These are phyloP conservation scores for Parafenestella ontariensis DNA, from an alignment of 2,329 filamentous ascomycete species.

Conservation along the genomic window DNA sequence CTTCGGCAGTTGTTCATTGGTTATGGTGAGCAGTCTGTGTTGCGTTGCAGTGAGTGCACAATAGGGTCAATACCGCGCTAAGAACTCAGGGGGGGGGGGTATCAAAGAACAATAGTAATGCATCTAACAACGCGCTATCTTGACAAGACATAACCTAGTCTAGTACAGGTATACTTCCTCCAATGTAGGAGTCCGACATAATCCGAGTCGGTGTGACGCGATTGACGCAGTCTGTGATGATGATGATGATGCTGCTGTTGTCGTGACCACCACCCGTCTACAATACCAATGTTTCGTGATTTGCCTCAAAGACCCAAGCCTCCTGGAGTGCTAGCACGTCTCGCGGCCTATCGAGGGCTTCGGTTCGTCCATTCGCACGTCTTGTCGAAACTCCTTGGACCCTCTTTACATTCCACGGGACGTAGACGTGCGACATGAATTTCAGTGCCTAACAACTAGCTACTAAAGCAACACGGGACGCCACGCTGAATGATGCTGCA, in stretches of 20 bases:
- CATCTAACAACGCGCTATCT: slow-evolving; percentile 1
- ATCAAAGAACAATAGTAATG: slow-evolving; percentile 30
- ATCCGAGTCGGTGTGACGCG: background rate
- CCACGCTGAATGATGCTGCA: slow-evolving; percentile 34
- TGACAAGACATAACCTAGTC: background rate
- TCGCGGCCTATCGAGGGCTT: background rate
- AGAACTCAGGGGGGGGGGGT: background rate
- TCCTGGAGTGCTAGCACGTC: background rate
- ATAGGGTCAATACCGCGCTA: background rate
- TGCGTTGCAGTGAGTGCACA: too few relatives aligned
- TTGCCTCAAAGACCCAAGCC: background rate
- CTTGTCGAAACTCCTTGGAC: background rate
- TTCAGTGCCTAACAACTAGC: background rate
- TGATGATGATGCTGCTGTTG: background rate
- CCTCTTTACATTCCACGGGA: background rate
- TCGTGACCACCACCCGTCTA: background rate
- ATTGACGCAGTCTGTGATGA: background rate
- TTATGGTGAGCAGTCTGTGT: background rate
- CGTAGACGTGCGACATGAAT: background rate
- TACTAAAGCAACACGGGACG: slow-evolving; percentile 14
- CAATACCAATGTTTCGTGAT: background rate
- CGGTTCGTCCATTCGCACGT: background rate
- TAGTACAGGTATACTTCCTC: background rate
- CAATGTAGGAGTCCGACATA: background rate
- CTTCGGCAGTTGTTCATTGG: background rate